Percentiles rank a stretch among this genome's conserved stretches.
These are phyloP conservation scores for Psilocybe cubensis DNA, from an alignment of 768 basidiomycete genomes.

Conservation along the genomic window DNA sequence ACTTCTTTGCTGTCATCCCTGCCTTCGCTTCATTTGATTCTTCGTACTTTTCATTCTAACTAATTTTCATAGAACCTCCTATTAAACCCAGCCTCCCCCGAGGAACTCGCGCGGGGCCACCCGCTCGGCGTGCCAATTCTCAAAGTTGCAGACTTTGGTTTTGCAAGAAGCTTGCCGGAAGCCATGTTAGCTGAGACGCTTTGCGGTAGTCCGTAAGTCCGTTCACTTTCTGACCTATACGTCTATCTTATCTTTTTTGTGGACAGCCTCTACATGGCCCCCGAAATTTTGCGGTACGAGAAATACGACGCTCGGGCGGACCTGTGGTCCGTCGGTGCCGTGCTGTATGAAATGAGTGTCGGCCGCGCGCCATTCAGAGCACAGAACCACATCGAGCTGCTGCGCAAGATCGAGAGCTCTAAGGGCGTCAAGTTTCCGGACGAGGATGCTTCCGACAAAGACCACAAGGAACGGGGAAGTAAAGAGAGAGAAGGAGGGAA, in stretches of 20 bases:
- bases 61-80: constrained; percentile 90
- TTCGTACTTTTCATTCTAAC: too few species aligned
- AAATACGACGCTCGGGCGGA: constrained; percentile 99
- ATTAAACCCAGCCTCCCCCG: constrained; percentile 77
- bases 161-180: constrained; percentile 89
- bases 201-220: constrained; percentile 90
- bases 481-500: constrained; percentile 48
- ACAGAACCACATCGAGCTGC: constrained; percentile 92
- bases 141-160: constrained; percentile 98
- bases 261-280: constrained; percentile 93
- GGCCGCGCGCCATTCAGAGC: constrained; percentile 96
- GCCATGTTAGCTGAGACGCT: constrained; percentile 97
- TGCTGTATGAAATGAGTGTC: constrained; percentile 93
- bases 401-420: constrained; percentile 91
- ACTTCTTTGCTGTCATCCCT: too few species aligned
- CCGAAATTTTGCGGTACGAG: constrained; percentile 95
- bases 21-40: too few species aligned
- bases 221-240: not conserved
- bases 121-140: constrained; percentile 92
- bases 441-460: constrained; percentile 73
- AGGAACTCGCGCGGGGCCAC: constrained; percentile 86
- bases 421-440: constrained; percentile 95
- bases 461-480: constrained; percentile 40
- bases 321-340: constrained; percentile 97
- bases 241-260: not conserved